Conservation (phyloP, 2,329 filamentous ascomycete species). For the Whalleya microplaca region DNA sequence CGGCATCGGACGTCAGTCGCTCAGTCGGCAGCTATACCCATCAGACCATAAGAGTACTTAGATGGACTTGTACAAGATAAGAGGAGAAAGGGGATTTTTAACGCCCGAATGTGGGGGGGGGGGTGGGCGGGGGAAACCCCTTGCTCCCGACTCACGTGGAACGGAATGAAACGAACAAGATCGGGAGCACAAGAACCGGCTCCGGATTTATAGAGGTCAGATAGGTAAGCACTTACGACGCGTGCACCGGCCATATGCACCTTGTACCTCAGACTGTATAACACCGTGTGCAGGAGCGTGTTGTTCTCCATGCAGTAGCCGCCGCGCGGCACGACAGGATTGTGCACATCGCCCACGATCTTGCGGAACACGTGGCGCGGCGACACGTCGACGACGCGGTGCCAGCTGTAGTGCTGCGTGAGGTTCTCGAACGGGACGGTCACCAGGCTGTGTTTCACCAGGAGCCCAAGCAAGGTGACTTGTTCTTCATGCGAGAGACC, state of each 20-base stretch:
- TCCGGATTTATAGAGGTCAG: no score
- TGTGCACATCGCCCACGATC: conserved; percentile 34
- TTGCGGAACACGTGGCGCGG: conserved; percentile 44
- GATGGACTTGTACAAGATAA: no score
- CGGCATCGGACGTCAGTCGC: no score
- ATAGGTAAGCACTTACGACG: no score
- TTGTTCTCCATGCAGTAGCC: conserved; percentile 52
- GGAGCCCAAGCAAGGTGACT: conserved; percentile 15
- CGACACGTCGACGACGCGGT: conserved; percentile 39
- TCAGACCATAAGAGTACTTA: no score
- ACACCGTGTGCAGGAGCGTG: conserved; percentile 48
- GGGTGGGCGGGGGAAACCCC: no score
- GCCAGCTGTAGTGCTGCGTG: conserved; percentile 46
- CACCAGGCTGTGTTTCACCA: conserved; percentile 42
- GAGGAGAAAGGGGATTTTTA: no score
- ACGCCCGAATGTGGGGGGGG: no score
- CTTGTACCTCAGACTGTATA: conserved; percentile 45
- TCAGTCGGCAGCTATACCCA: no score
- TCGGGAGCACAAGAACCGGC: no score
- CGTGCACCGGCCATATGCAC: conserved; percentile 32
- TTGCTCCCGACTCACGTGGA: no score
- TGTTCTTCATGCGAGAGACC: neutral
- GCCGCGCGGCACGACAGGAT: conserved; percentile 38
- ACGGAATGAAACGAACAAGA: no score
- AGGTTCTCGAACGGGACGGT: conserved; percentile 53